A percentile compares a stretch with the other conserved stretches of the same genome.
Evolutionary conservation across 2,329 filamentous ascomycete species (phyloP).

Genomic region (Cryphonectria nitschkei): DNA sequence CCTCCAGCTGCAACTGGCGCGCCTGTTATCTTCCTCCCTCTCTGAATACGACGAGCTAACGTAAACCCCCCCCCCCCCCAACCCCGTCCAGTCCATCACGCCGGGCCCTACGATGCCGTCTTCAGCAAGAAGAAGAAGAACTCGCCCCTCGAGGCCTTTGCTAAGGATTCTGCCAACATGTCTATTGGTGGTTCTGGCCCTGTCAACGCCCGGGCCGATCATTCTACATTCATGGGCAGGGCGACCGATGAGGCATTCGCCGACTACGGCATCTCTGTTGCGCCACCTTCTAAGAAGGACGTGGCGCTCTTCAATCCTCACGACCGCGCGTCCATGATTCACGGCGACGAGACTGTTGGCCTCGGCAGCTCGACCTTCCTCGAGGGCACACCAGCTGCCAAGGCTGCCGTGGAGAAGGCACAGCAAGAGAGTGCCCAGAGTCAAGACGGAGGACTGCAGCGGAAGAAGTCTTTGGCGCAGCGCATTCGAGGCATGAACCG

Average conservation of each 20-base stretch:
- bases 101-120: slow-evolving; percentile 94
- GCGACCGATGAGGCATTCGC: slow-evolving; percentile 82
- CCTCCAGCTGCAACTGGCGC: background rate
- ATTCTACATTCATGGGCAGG: slow-evolving; percentile 83
- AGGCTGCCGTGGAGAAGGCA: slow-evolving; percentile 74
- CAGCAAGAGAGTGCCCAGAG: slow-evolving; percentile 67
- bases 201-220: slow-evolving; percentile 77
- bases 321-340: slow-evolving; percentile 70
- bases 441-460: slow-evolving; percentile 65
- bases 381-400: slow-evolving; percentile 87
- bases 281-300: slow-evolving; percentile 42
- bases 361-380: slow-evolving; percentile 94
- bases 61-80: background rate
- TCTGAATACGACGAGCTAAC: slow-evolving; percentile 4
- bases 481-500: slow-evolving; percentile 85
- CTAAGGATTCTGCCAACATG: slow-evolving; percentile 91
- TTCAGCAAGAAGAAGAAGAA: slow-evolving; percentile 85
- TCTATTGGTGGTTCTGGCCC: slow-evolving; percentile 86
- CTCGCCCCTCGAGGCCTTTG: slow-evolving; percentile 96
- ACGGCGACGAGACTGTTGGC: slow-evolving; percentile 82
- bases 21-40: slow-evolving; percentile 1
- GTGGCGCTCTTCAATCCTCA: slow-evolving; percentile 69
- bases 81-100: slow-evolving; percentile 76
- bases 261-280: slow-evolving; percentile 59
- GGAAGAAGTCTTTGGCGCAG: slow-evolving; percentile 95